Evolutionary conservation across 345 rosid genomes (phyloP).

Genomic region (Camelina neglecta): DNA sequence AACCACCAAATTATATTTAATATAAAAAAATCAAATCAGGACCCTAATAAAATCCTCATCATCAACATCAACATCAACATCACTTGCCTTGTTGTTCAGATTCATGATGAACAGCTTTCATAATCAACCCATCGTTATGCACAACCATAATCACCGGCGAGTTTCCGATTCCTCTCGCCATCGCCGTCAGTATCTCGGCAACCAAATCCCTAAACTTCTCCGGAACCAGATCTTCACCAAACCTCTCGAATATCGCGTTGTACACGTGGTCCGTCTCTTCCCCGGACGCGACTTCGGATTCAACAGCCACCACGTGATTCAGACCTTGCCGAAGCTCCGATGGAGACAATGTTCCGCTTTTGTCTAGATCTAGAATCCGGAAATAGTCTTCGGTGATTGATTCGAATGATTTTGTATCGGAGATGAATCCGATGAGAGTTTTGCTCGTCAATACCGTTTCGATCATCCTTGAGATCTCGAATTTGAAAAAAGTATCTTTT

Average conservation of each 20-base stretch:
- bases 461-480: conserved; percentile 46
- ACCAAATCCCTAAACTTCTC: conserved; percentile 44
- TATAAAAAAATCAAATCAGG: too few relatives aligned
- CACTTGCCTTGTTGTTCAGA: conserved; percentile 11
- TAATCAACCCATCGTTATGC: conserved; percentile 53
- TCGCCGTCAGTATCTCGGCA: conserved; percentile 56
- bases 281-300: conserved; percentile 29
- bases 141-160: conserved; percentile 53
- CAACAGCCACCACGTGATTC: conserved; percentile 45
- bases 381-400: conserved; percentile 47
- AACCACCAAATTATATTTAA: too few relatives aligned
- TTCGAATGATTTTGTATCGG: conserved; percentile 44
- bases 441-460: conserved; percentile 46
- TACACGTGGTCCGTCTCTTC: conserved; percentile 37
- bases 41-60: too few relatives aligned
- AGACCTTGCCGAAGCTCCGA: conserved; percentile 49
- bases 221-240: conserved; percentile 45
- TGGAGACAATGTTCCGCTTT: conserved; percentile 46
- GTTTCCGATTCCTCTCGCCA: conserved; percentile 58
- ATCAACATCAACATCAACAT: not conserved
- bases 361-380: conserved; percentile 45
- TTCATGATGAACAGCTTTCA: conserved; percentile 63
- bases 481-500: not conserved
- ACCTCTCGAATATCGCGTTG: conserved; percentile 50
- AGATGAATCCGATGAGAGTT: conserved; percentile 50